phyloP scores from a whole-genome alignment of 768 basidiomycete species.

The Suillus placidus region DNA sequence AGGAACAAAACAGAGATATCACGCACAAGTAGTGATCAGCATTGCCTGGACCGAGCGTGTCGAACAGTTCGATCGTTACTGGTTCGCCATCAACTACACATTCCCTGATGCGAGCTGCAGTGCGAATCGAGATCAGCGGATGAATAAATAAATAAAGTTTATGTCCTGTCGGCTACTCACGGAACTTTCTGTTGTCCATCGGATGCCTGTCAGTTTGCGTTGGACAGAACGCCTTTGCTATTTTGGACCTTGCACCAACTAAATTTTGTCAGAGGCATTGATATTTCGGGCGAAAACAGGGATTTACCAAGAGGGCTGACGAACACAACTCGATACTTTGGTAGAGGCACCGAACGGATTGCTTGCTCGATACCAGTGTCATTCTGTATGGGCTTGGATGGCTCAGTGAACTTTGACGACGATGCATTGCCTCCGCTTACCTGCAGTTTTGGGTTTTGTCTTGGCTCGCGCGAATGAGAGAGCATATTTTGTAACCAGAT shows the following conservation, averaged over 20 bases:
- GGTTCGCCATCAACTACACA: slow-evolving; percentile 1
- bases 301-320: slow-evolving; percentile 5
- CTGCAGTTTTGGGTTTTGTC: not conserved
- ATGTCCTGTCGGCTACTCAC: not conserved
- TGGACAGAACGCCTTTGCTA: not conserved
- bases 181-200: not conserved
- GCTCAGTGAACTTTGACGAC: not conserved
- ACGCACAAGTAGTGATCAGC: slow-evolving; percentile 1
- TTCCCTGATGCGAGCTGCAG: slow-evolving; percentile 1
- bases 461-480: not conserved
- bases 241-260: slow-evolving; percentile 5
- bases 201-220: not conserved
- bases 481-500: not conserved
- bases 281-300: too few species aligned
- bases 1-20: not conserved
- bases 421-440: not conserved
- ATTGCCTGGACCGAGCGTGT: not conserved
- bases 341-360: not conserved
- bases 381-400: slow-evolving; percentile 1
- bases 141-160: not conserved
- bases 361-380: not conserved
- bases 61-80: not conserved
- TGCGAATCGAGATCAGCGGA: not conserved
- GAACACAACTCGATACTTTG: slow-evolving; percentile 7
- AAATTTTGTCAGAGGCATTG: not conserved